Base-by-base conservation (phyloP, 1,139 yeast genomes). In the Kluyveromyces marxianus region DNA sequence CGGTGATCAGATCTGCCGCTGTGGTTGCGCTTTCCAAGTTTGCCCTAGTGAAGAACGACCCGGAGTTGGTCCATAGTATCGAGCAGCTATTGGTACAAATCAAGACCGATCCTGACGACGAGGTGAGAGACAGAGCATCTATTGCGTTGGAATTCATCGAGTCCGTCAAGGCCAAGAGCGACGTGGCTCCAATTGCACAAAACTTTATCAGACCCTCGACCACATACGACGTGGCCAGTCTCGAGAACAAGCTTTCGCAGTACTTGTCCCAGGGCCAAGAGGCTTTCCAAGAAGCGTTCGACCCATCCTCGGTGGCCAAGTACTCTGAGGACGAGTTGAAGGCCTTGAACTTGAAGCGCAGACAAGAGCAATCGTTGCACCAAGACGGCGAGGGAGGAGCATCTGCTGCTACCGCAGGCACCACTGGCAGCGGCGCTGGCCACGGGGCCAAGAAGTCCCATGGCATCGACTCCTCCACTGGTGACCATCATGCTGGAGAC, bases 71-170 rank as follows among this genome's bases (percentile, higher is more conserved):
- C 48, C 74, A 76, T 54, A 84, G 90, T 50, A 83, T 92, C 59
- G 75, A 76, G 56, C 84, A 85, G 51, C 74, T 92, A 54, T 76
- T 92, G 57, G 75, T 76, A 49, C 82, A 97, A 69, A 89, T 96
- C 57, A 51, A 62, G 25, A 86, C 80, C 54, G 99, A 92, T 68
- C 78, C 75, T 41, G 96, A 92, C 63, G 98, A 92, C 67, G 99
- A 92, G 69, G 98, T 94, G 35, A 87, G 99, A 71, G 99, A 92
- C 65, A 82, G 99, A 63, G 97, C 98, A 6, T 88, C 96, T 2
- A 73, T 92, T 54, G 82, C 95, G 3, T 72, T 90, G 61, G 76
- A 79, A 54, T 77, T 90, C 52, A 76, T 88, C 49, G 74, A 71
- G 37, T 58, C 70, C 4, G 51, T 61, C 14, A 74, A 72, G 37